Conservation (phyloP, 495 filamentous ascomycete species). For the Tuber brumale region DNA sequence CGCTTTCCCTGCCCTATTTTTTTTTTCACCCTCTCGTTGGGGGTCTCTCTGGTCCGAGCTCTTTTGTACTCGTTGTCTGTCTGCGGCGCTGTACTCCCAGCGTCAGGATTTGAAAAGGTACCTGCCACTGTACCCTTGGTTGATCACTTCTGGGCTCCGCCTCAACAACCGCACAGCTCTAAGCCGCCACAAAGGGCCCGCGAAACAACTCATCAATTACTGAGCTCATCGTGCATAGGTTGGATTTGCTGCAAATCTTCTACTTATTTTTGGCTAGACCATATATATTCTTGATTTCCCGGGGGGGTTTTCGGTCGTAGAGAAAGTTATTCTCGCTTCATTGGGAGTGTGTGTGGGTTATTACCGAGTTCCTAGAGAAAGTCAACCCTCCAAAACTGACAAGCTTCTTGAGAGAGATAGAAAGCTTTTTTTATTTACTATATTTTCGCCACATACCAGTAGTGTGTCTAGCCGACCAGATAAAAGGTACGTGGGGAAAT, state of each 20-base stretch:
- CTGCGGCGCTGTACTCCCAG: neutral
- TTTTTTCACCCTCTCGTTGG: neutral
- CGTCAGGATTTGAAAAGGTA: neutral
- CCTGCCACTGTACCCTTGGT: neutral
- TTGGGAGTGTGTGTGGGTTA: neutral
- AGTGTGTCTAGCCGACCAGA: neutral
- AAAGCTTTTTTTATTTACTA: neutral
- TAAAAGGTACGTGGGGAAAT: neutral
- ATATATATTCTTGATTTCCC: conserved; percentile 28
- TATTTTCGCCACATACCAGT: neutral
- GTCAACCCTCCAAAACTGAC: neutral
- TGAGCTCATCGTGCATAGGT: conserved; percentile 39
- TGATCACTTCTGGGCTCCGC: conserved; percentile 18
- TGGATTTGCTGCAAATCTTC: conserved; percentile 2
- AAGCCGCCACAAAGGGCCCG: conserved; percentile 34
- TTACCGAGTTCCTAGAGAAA: neutral
- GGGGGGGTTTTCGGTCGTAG: conserved; percentile 3
- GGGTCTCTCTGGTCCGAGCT: neutral
- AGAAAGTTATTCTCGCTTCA: neutral
- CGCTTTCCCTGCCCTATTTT: neutral
- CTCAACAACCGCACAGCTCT: conserved; percentile 25
- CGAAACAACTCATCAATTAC: conserved; percentile 32
- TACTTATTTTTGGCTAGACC: neutral
- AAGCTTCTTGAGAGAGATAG: neutral
- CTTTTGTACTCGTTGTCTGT: neutral